These are phyloP conservation scores for Wickerhamiella brachini DNA, from an alignment of 805 yeast species.

Conservation along the genomic window DNA sequence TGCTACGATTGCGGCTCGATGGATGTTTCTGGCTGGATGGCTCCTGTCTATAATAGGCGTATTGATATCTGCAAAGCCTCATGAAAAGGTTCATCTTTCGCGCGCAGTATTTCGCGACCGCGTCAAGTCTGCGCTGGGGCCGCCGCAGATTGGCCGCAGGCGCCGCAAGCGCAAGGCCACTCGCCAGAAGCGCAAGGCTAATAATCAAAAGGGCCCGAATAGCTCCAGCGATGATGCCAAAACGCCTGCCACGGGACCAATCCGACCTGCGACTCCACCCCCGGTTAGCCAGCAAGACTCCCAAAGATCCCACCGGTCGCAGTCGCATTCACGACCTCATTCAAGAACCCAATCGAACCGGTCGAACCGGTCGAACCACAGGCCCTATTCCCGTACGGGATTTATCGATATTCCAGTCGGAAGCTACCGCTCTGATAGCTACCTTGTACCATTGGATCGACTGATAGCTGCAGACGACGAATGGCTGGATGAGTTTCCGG, in stretches of 20 bases:
- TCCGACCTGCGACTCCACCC: no score
- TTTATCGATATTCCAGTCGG: background rate
- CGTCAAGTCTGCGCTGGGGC: background rate
- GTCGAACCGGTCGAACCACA: background rate
- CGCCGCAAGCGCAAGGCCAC: background rate
- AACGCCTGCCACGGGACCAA: no score
- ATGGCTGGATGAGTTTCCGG: background rate
- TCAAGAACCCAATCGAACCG: background rate
- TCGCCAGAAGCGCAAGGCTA: background rate
- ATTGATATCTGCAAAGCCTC: slow-evolving; percentile 20
- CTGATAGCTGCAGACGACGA: background rate
- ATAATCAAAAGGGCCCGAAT: background rate
- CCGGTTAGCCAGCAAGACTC: background rate
- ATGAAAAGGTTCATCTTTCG: background rate
- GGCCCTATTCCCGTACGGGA: background rate
- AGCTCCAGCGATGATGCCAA: background rate
- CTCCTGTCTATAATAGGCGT: slow-evolving; percentile 31
- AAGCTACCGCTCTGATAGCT: background rate
- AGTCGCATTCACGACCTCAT: background rate
- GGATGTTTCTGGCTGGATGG: slow-evolving; percentile 26
- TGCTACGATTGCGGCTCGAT: slow-evolving; percentile 15
- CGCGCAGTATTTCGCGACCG: background rate
- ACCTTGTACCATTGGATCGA: background rate
- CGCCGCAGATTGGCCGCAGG: background rate
- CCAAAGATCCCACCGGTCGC: background rate